Evolutionary conservation across 139 green algal species (phyloP).

Genomic region (Eudorina sp.): DNA sequence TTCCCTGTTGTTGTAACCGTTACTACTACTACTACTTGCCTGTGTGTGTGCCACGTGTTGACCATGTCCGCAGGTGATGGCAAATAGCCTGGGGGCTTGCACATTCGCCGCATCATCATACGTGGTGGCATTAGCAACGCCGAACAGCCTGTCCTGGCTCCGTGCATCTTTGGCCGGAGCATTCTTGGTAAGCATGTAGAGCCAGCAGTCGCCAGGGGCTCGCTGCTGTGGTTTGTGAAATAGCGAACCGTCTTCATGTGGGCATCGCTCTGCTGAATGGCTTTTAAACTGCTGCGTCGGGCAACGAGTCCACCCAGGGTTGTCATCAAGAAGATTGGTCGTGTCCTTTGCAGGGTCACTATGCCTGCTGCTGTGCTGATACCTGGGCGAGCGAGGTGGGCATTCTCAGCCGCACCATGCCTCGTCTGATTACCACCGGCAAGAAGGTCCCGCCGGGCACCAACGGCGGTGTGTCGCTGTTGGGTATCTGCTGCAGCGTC

Average conservation of each 20-base stretch:
- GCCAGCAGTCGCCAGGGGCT: no score
- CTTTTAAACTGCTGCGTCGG: no score
- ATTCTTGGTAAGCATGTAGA: slow-evolving; percentile 54
- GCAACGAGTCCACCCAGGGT: no score
- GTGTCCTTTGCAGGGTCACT: slow-evolving; percentile 85
- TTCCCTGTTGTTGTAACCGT: not conserved
- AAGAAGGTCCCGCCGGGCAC: slow-evolving; percentile 79
- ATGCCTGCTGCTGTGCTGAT: slow-evolving; percentile 93
- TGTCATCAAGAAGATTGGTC: no score
- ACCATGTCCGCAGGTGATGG: slow-evolving; percentile 63
- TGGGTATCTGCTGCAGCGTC: slow-evolving; percentile 79
- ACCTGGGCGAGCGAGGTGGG: slow-evolving; percentile 90
- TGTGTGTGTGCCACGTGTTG: not conserved
- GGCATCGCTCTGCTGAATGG: no score
- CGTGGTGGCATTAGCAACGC: slow-evolving; percentile 62
- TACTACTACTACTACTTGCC: not conserved
- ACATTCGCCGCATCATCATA: slow-evolving; percentile 61
- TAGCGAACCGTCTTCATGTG: no score
- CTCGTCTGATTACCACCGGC: slow-evolving; percentile 90
- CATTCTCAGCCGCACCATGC: slow-evolving; percentile 75
- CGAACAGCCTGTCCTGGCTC: not conserved
- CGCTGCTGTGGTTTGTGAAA: no score
- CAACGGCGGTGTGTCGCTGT: slow-evolving; percentile 88
- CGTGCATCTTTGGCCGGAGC: not conserved
- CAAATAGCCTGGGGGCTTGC: slow-evolving; percentile 68